Conservation (phyloP, 129 eudicot genomes). For the Calendula officinalis region DNA sequence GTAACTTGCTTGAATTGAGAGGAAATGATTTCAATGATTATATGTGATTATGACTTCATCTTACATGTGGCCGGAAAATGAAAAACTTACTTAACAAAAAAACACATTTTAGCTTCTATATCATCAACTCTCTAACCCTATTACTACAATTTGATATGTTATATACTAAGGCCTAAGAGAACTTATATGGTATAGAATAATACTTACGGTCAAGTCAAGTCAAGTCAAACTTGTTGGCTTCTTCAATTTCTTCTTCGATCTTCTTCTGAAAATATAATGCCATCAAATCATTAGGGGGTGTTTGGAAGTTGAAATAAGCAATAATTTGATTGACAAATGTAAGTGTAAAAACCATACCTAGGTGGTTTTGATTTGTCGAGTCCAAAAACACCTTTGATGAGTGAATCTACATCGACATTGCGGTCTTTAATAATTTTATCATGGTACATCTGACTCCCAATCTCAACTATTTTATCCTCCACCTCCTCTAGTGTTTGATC, state of each 20-base stretch:
- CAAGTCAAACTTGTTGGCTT: conserved; percentile 9
- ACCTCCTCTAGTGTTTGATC: conserved; percentile 94
- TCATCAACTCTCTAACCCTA: not conserved
- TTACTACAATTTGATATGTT: not conserved
- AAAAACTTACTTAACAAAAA: no score
- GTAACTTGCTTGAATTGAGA: no score
- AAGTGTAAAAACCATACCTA: conserved; percentile 47
- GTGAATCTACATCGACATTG: conserved; percentile 48
- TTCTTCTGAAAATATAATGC: conserved; percentile 10
- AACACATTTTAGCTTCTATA: no score
- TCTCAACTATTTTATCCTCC: conserved; percentile 70
- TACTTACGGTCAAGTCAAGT: conserved; percentile 1
- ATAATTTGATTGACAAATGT: no score
- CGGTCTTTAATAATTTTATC: conserved; percentile 72
- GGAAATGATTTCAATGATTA: no score
- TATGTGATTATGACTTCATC: no score
- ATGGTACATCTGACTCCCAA: conserved; percentile 91
- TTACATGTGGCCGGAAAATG: no score
- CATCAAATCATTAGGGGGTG: not conserved
- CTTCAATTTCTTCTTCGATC: conserved; percentile 11
- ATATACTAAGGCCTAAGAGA: not conserved
- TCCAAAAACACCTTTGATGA: conserved; percentile 84
- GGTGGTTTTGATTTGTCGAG: conserved; percentile 43
- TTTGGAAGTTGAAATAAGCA: no score
- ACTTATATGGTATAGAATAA: not conserved